A percentile compares a stretch with the other conserved stretches of the same genome.
These are phyloP conservation scores for Tubosaeta sp. DNA, from an alignment of 768 basidiomycete species.

Conservation along the genomic window DNA sequence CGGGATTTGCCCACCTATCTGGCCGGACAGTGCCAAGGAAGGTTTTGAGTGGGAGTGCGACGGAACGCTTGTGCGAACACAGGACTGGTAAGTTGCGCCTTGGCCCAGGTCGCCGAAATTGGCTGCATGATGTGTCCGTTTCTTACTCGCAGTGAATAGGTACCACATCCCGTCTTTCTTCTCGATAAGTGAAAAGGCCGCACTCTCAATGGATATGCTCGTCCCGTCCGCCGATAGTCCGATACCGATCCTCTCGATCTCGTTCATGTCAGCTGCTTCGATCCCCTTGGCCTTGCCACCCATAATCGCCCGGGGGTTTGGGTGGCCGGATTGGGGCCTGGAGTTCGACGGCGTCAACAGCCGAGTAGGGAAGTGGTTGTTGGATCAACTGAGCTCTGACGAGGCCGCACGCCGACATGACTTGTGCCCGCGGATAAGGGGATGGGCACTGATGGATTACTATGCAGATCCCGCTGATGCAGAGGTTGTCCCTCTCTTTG, in stretches of 20 bases:
- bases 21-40: slow-evolving; percentile 74
- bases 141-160: slow-evolving; percentile 41
- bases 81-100: slow-evolving; percentile 74
- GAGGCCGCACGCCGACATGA: not conserved
- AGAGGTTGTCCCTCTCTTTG: slow-evolving; percentile 57
- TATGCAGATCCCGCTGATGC: slow-evolving; percentile 53
- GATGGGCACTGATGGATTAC: slow-evolving; percentile 77
- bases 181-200: slow-evolving; percentile 78
- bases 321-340: slow-evolving; percentile 70
- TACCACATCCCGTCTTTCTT: slow-evolving; percentile 78
- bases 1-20: slow-evolving; percentile 82
- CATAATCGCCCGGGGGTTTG: slow-evolving; percentile 74
- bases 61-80: slow-evolving; percentile 63
- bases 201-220: slow-evolving; percentile 52
- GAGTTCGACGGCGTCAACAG: slow-evolving; percentile 87
- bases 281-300: slow-evolving; percentile 80
- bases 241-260: slow-evolving; percentile 58
- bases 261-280: slow-evolving; percentile 77
- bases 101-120: not conserved
- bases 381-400: slow-evolving; percentile 41
- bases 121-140: not conserved
- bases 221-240: slow-evolving; percentile 34
- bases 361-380: slow-evolving; percentile 66
- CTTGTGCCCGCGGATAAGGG: slow-evolving; percentile 47
- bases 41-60: slow-evolving; percentile 81